These are phyloP conservation scores for Sphaerulina populicola DNA, from an alignment of 2,329 filamentous ascomycete genomes.

Conservation along the genomic window DNA sequence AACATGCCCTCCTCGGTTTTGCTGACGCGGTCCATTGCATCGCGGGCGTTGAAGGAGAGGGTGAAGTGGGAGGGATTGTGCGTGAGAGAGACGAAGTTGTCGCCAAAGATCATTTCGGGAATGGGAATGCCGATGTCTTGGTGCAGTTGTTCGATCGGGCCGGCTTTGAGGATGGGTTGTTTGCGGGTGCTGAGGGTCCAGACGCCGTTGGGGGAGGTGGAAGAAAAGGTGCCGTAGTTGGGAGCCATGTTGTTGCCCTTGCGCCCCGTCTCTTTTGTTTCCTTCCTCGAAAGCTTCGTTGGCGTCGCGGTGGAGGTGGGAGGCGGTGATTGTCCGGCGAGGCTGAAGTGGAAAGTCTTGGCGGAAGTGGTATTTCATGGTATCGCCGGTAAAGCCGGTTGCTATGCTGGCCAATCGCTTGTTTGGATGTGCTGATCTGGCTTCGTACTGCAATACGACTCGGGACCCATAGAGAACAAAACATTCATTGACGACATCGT, in stretches of 20 bases:
- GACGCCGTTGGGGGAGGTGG: slow-evolving; percentile 25
- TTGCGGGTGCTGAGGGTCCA: slow-evolving; percentile 67
- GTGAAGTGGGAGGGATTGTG: slow-evolving; percentile 70
- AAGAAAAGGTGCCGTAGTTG: slow-evolving; percentile 9
- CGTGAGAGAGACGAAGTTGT: slow-evolving; percentile 72
- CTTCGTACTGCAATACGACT: neutral
- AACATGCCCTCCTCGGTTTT: slow-evolving; percentile 89
- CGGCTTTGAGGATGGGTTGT: slow-evolving; percentile 87
- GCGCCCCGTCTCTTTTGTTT: neutral
- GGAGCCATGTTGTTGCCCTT: slow-evolving; percentile 14
- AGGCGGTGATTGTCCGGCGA: neutral
- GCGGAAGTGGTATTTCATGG: neutral
- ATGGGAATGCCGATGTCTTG: slow-evolving; percentile 71
- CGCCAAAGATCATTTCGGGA: slow-evolving; percentile 98
- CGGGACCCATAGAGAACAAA: neutral
- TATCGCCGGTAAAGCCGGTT: too few species aligned
- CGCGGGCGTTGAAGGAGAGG: slow-evolving; percentile 72
- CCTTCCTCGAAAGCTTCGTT: too few species aligned
- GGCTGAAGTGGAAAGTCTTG: slow-evolving; percentile 1
- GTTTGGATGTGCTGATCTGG: neutral
- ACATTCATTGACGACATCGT: slow-evolving; percentile 19
- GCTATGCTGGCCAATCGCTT: too few species aligned
- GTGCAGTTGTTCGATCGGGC: slow-evolving; percentile 79
- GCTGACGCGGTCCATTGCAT: slow-evolving; percentile 83
- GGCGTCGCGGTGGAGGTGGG: too few species aligned